phyloP scores from a whole-genome alignment of 768 basidiomycete species.

The Pisolithus microcarpus region DNA sequence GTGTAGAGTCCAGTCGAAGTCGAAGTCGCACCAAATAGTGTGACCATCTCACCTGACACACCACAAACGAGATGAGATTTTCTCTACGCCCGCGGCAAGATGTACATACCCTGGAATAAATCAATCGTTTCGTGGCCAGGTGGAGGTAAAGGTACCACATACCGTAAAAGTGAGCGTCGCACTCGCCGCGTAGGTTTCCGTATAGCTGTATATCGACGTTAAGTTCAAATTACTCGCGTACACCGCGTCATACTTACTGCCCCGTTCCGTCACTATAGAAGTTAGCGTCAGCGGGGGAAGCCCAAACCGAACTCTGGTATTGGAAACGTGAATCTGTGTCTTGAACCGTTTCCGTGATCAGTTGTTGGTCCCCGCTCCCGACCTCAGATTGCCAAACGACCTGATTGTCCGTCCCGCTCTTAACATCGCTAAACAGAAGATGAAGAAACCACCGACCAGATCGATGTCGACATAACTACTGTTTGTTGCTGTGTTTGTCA shows the following conservation, averaged over 20 bases:
- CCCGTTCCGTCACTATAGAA: slow-evolving; percentile 37
- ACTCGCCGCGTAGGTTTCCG: slow-evolving; percentile 25
- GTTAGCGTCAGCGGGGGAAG: slow-evolving; percentile 24
- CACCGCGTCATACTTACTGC: slow-evolving; percentile 25
- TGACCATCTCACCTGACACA: slow-evolving; percentile 37
- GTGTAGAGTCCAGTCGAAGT: slow-evolving; percentile 29
- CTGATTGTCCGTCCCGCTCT: slow-evolving; percentile 1
- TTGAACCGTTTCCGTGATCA: slow-evolving; percentile 18
- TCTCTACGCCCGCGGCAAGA: background rate
- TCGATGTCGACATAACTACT: slow-evolving; percentile 38
- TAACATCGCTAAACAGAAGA: background rate
- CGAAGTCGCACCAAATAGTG: slow-evolving; percentile 37
- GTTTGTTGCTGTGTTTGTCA: slow-evolving; percentile 30
- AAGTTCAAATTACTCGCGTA: background rate
- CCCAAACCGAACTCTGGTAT: slow-evolving; percentile 33
- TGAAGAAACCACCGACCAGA: slow-evolving; percentile 25
- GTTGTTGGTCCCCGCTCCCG: slow-evolving; percentile 8
- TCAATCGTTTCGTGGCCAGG: slow-evolving; percentile 2
- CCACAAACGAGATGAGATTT: background rate
- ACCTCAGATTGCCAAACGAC: slow-evolving; percentile 25
- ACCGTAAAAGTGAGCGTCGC: slow-evolving; percentile 36
- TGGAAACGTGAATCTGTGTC: slow-evolving; percentile 33
- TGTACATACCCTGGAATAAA: slow-evolving; percentile 18
- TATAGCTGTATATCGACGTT: slow-evolving; percentile 21
- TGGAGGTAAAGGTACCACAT: slow-evolving; percentile 5